Evolutionary conservation across 768 basidiomycete genomes (phyloP), one percentile per base, ranked within the genome.

Genomic region (Pleurotus pulmonarius): DNA sequence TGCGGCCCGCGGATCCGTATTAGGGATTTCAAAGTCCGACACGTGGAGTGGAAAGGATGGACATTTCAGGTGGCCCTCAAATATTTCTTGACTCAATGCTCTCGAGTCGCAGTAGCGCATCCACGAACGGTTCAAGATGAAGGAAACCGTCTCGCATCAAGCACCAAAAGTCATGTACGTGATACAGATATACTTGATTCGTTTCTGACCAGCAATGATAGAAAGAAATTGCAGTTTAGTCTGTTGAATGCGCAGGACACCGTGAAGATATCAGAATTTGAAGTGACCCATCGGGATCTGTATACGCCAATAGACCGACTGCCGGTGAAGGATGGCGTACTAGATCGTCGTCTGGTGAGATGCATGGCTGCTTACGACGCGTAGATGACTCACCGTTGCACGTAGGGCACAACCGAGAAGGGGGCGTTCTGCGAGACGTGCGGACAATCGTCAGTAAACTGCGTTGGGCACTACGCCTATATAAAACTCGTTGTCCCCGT

Each of bases 401-500:
- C 49, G 26, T 61, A 97, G 95, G 97, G 97, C 44, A 96, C 94
- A 3, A 92, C 92, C 39, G 94, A 97, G 68, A 98, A 98, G 76
- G 83, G 78, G 57, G 83, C 89, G 24, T 89, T 87, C 66, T 99
- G 97, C 72, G 92, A 95, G 70, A 99, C 97, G 0, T 99, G 97
- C 65, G 93, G 93, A 7, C 83, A 94, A 59, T 86, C 83, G 15
- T 87, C 92, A 25, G 90, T 94, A 2, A 93, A 97, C 59, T 99
- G 97, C 67, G 95, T 97, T 20, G 97, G 97, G 1, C 97, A 99
- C 70, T 98, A 97, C 69, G 95, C 95, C 4, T 98, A 98, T 73
- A 98, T 99, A 75, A 98, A 97, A 71, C 81, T 99, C 43, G 86
- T 89, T 29, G 86, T 99, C 16, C 97, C 97, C 0, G 95, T 98